Conservation (phyloP, 805 yeast genomes). For the Sugiyamaella chiloensis region DNA sequence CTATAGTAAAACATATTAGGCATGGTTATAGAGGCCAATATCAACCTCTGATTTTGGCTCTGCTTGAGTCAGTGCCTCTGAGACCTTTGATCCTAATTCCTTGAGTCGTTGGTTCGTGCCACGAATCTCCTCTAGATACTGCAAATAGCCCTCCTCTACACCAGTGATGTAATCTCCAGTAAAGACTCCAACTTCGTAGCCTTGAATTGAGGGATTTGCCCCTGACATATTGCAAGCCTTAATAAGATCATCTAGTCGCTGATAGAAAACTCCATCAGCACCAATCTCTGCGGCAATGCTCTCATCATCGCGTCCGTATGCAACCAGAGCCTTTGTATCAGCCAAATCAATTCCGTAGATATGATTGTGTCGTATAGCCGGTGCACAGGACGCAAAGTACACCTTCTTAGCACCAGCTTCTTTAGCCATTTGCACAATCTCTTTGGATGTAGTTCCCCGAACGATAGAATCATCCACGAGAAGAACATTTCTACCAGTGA, state of each 20-base stretch:
- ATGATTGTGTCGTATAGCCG: conserved; percentile 94
- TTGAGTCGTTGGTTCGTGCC: conserved; percentile 65
- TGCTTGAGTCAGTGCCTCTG: conserved; percentile 42
- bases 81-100: conserved; percentile 40
- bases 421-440: conserved; percentile 96
- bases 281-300: conserved; percentile 77
- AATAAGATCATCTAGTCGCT: conserved; percentile 75
- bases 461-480: conserved; percentile 97
- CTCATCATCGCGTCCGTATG: conserved; percentile 69
- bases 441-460: conserved; percentile 95
- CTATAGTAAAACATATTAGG: no score
- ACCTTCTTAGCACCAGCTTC: conserved; percentile 97
- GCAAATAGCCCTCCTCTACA: conserved; percentile 74
- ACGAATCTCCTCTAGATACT: conserved; percentile 77
- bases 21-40: conserved; percentile 58
- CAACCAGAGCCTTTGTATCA: conserved; percentile 90
- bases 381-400: conserved; percentile 96
- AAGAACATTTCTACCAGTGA: conserved; percentile 76
- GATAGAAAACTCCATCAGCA: conserved; percentile 89
- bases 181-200: conserved; percentile 95
- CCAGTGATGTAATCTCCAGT: conserved; percentile 96
- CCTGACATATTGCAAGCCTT: conserved; percentile 62
- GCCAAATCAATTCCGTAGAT: conserved; percentile 97
- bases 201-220: conserved; percentile 39
- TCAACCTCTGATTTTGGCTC: conserved; percentile 73